These are phyloP conservation scores for Candida glucosophila DNA, from an alignment of 1,139 yeast species.

Conservation along the genomic window DNA sequence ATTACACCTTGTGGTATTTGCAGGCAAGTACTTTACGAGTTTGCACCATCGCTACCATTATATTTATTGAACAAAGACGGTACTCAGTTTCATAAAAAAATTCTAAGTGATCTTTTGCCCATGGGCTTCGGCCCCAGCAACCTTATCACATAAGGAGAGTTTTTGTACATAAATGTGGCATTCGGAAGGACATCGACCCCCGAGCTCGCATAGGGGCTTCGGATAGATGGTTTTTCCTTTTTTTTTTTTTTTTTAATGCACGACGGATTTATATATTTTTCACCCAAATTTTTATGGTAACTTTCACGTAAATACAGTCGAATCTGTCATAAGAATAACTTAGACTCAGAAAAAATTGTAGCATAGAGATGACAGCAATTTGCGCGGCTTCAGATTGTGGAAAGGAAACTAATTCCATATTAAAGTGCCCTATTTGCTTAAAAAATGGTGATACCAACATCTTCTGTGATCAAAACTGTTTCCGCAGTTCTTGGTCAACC, in stretches of 20 bases:
- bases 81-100: constrained; percentile 27
- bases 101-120: constrained; percentile 65
- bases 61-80: constrained; percentile 56
- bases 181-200: too few relatives aligned
- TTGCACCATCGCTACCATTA: constrained; percentile 44
- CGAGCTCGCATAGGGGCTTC: too few relatives aligned
- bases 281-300: too few relatives aligned
- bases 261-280: too few relatives aligned
- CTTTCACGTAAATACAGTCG: too few relatives aligned
- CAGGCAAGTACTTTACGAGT: constrained; percentile 80
- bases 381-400: constrained; percentile 83
- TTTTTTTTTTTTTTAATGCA: too few relatives aligned
- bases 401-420: constrained; percentile 60
- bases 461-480: constrained; percentile 84
- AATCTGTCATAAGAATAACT: too few relatives aligned
- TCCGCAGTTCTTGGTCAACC: constrained; percentile 62
- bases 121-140: constrained; percentile 82
- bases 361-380: constrained; percentile 14
- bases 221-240: too few relatives aligned
- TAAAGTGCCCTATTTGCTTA: constrained; percentile 90
- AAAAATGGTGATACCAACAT: constrained; percentile 54
- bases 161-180: too few relatives aligned
- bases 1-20: constrained; percentile 94
- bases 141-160: too few relatives aligned
- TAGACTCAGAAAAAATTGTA: too few relatives aligned